Conservation (phyloP, 495 filamentous ascomycete species). For the Aspergillus heteromorphus region DNA sequence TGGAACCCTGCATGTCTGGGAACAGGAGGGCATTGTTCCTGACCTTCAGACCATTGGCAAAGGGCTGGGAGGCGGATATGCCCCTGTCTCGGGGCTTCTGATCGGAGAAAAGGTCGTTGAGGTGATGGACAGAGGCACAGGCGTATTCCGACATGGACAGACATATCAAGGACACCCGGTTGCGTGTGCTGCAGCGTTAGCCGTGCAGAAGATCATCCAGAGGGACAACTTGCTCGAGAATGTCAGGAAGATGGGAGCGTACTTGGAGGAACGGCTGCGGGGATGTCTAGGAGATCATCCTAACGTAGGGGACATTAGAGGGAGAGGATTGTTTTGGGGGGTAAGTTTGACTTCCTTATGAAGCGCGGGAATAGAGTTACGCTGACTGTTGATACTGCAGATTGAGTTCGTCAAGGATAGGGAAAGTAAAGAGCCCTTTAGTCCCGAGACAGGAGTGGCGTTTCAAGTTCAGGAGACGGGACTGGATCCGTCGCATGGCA, state of each 20-base stretch:
- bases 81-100: slow-evolving; percentile 57
- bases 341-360: slow-evolving; percentile 33
- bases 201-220: slow-evolving; percentile 48
- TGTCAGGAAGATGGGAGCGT: slow-evolving; percentile 39
- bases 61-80: slow-evolving; percentile 61
- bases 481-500: slow-evolving; percentile 44
- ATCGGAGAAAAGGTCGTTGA: slow-evolving; percentile 49
- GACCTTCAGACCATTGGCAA: slow-evolving; percentile 71
- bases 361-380: not conserved
- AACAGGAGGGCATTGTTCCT: slow-evolving; percentile 55
- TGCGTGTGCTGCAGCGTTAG: slow-evolving; percentile 51
- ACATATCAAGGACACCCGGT: slow-evolving; percentile 58
- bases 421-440: slow-evolving; percentile 50
- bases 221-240: slow-evolving; percentile 46
- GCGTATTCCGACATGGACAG: slow-evolving; percentile 52
- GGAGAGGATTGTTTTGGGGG: slow-evolving; percentile 53
- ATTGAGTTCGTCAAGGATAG: slow-evolving; percentile 57
- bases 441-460: slow-evolving; percentile 25
- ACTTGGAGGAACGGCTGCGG: slow-evolving; percentile 35
- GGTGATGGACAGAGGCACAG: slow-evolving; percentile 49
- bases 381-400: slow-evolving; percentile 13
- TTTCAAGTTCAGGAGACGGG: slow-evolving; percentile 50
- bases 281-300: slow-evolving; percentile 29
- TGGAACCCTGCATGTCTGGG: slow-evolving; percentile 64
- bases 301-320: slow-evolving; percentile 53